A percentile compares a stretch with the other conserved stretches of the same genome.
Evolutionary conservation across 495 filamentous ascomycete species (phyloP).

Genomic region (Aspergillus avenaceus): DNA sequence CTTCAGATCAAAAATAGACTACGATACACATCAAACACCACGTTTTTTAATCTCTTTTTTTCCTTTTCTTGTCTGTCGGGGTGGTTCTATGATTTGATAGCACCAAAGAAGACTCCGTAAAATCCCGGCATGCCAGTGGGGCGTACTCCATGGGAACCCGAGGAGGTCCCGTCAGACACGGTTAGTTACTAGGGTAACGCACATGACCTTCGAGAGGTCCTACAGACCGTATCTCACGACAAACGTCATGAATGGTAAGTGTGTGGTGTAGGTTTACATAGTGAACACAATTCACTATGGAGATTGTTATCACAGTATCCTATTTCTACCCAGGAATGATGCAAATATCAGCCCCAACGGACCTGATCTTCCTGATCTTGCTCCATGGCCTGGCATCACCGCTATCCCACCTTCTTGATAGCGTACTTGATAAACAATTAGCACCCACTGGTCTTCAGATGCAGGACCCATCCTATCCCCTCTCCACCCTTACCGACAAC

Average conservation of each 20-base stretch:
- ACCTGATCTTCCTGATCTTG: neutral
- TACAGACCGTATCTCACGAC: neutral
- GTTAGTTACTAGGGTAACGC: constrained; percentile 23
- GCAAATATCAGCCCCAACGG: neutral
- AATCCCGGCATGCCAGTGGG: constrained; percentile 14
- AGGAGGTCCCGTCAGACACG: constrained; percentile 5
- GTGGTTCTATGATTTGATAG: neutral
- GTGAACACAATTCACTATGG: neutral
- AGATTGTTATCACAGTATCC: constrained; percentile 8
- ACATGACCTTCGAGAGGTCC: constrained; percentile 7
- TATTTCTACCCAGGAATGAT: too few species aligned
- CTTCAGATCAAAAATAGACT: too few species aligned
- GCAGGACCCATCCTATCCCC: constrained; percentile 4
- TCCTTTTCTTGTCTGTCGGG: neutral
- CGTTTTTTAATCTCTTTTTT: neutral
- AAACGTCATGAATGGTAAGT: neutral
- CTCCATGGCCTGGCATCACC: neutral
- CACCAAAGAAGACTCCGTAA: constrained; percentile 1
- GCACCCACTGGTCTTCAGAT: constrained; percentile 2
- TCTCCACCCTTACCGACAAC: neutral
- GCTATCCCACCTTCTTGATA: constrained; percentile 4
- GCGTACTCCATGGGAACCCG: constrained; percentile 3
- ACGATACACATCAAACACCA: too few species aligned
- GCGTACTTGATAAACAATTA: neutral
- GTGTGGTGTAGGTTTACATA: too few species aligned